phyloP scores from a whole-genome alignment of 352 stramenopile species.

The Thalassiosira hispida region DNA sequence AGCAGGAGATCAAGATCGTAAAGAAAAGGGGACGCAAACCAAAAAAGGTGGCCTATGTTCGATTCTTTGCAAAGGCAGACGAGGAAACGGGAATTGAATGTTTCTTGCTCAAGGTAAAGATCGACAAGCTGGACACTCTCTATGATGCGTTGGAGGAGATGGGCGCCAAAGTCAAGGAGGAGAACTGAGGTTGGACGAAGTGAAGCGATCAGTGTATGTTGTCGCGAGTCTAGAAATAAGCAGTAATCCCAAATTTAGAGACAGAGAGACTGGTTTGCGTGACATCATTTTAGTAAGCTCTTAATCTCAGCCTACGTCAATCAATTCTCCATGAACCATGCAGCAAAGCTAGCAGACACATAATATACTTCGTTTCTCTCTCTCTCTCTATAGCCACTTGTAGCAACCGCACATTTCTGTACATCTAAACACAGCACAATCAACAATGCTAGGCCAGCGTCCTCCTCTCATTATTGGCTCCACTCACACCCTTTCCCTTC shows the following conservation, averaged over 20 bases:
- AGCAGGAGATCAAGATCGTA: neutral
- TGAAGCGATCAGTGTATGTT: too few species aligned
- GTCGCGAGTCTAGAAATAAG: too few species aligned
- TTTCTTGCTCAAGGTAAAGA: conserved; percentile 20
- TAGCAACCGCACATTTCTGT: neutral
- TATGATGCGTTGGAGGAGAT: conserved; percentile 15
- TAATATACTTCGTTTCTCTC: neutral
- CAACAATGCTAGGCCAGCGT: conserved; percentile 27
- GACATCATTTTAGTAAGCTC: conserved; percentile 4
- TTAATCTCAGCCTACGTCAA: conserved; percentile 9
- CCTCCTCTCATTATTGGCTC: conserved; percentile 49
- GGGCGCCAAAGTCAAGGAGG: neutral
- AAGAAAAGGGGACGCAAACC: conserved; percentile 2
- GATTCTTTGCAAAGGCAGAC: conserved; percentile 2
- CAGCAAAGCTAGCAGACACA: neutral
- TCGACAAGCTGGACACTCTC: conserved; percentile 3
- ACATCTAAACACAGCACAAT: neutral
- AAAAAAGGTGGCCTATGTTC: conserved; percentile 1
- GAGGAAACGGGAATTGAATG: conserved; percentile 11
- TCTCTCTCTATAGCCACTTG: neutral
- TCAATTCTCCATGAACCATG: conserved; percentile 7
- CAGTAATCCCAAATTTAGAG: too few species aligned
- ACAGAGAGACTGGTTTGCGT: conserved; percentile 1
- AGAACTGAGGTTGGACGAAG: too few species aligned
- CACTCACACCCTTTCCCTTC: conserved; percentile 53